Evolutionary conservation across 139 green algal genomes (phyloP), one percentile per base, ranked within the genome.

Genomic region (Spirogloea muscicola): DNA sequence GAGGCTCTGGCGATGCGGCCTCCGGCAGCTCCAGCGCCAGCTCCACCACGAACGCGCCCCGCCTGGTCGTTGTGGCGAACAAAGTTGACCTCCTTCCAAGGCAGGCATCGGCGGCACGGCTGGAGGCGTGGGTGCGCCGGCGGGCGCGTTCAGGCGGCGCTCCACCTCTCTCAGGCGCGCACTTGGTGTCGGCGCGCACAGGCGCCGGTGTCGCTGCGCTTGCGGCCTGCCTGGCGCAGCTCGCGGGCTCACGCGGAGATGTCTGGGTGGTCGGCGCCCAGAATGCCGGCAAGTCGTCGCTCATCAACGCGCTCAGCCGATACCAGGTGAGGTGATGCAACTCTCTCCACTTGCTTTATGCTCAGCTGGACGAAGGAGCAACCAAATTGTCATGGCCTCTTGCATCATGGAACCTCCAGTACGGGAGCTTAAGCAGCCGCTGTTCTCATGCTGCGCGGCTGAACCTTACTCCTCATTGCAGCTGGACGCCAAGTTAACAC

Each of bases 241-340:
- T 68, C 2, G 43, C 59, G 6, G 84, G 79, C 0, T 18, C 18
- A 13, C 75, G 86, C 34, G 92, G 91, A 7, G 92, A 98, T 61
- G 84, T 97, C 42, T 98, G 91, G 90, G 91, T 98, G 42, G 87
- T 98, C 34, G 90, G 91, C 7, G 88, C 87, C 2, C 88, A 93
- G 79, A 93, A 94, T 79, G 92, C 92, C 16, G 94, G 94, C 68
- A 99, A 99, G 82, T 92, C 82, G 68, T 91, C 84, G 0, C 88
- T 99, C n/a, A 95, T 99, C 72, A 92, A 90, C 68, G 89, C 93
- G 7, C 90, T 99, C 86, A 85, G 16, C 27, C 10, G 29, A 13
- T 9, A n/a, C n/a, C n/a, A n/a, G n/a, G n/a, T n/a, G n/a, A n/a
- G n/a, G n/a, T n/a, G n/a, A n/a, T n/a, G n/a, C n/a, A n/a, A n/a